Evolutionary conservation across 768 basidiomycete species (phyloP), one percentile per base, ranked within the genome.

Genomic region (Flagelloscypha sp.): DNA sequence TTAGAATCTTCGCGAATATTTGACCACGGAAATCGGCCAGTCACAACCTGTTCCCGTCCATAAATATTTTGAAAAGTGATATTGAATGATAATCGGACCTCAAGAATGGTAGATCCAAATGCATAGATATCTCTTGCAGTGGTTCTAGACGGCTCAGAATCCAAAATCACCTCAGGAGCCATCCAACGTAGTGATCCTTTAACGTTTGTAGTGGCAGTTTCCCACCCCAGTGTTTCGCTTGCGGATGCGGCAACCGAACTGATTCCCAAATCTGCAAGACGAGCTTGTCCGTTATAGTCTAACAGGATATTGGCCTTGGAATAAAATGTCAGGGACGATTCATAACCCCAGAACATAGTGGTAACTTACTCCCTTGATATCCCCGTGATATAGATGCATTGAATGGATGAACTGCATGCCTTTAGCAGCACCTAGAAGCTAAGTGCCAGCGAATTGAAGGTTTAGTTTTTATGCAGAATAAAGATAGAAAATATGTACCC

Each of bases 371-470:
- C 52, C 53, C 49, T 57, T 57, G 13, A 59, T 42, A 41, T 59
- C 56, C 7, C 57, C 56, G 28, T 59, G 57, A n/a, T 55, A 45
- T 6, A 57, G 48, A 13, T 46, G 32, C 24, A 47, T 33, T 13
- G 16, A 17, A 37, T 59, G 57, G 4, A 59, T 41, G 40, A 55
- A 53, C 12, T 48, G 33, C n/a, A 59, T 23, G 11, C 58, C 58
- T n/a, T 38, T 30, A 0, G 50, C 54, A 4, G 52, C 42, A 25
- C 57, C 55, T 8, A 41, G 33, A 9, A 46, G 36, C 51, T 54
- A 29, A 9, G n/a, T n/a, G n/a, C n/a, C n/a, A n/a, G n/a, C n/a
- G n/a, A 16, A 11, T 10, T 10, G 20, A 12, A n/a, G 13, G 6
- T 20, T 19, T 37, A n/a, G 29, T 19, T 17, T 11, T 9, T 30